Evolutionary conservation across 768 basidiomycete species (phyloP).

Genomic region (button mushroom (Agaricus bisporus)): DNA sequence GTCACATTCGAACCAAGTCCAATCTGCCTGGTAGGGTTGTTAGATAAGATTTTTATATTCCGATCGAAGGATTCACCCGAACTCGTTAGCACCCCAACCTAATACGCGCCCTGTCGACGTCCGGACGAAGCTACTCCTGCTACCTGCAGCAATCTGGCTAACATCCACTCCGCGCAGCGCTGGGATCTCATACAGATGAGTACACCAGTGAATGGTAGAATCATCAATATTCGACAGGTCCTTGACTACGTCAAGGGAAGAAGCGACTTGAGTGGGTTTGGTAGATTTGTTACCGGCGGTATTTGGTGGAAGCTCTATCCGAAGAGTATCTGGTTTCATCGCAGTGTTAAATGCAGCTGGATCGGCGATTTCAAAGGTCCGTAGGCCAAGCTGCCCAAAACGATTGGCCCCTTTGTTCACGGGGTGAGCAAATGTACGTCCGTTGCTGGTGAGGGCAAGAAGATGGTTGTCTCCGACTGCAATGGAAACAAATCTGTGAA

Average conservation of each 20-base stretch:
- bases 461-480: slow-evolving; percentile 68
- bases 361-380: slow-evolving; percentile 49
- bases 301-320: slow-evolving; percentile 54
- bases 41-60: background rate
- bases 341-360: slow-evolving; percentile 20
- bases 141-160: slow-evolving; percentile 67
- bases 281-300: slow-evolving; percentile 44
- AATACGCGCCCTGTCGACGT: slow-evolving; percentile 69
- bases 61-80: slow-evolving; percentile 44
- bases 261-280: slow-evolving; percentile 30
- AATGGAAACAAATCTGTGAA: slow-evolving; percentile 61
- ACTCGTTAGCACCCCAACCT: slow-evolving; percentile 87
- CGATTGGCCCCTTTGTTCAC: slow-evolving; percentile 69
- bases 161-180: slow-evolving; percentile 57
- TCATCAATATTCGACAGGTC: slow-evolving; percentile 28
- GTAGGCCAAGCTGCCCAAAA: slow-evolving; percentile 79
- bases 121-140: slow-evolving; percentile 64
- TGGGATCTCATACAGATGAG: slow-evolving; percentile 71
- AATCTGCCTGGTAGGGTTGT: slow-evolving; percentile 52
- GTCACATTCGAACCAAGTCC: slow-evolving; percentile 64
- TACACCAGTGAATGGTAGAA: slow-evolving; percentile 56
- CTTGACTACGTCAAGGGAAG: slow-evolving; percentile 22
- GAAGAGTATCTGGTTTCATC: slow-evolving; percentile 26
- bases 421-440: slow-evolving; percentile 77
- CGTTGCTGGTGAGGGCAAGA: slow-evolving; percentile 64